A percentile compares a stretch with the other conserved stretches of the same genome.
phyloP scores from a whole-genome alignment of 495 filamentous ascomycete genomes.

The Rostrohypoxylon terebratum region DNA sequence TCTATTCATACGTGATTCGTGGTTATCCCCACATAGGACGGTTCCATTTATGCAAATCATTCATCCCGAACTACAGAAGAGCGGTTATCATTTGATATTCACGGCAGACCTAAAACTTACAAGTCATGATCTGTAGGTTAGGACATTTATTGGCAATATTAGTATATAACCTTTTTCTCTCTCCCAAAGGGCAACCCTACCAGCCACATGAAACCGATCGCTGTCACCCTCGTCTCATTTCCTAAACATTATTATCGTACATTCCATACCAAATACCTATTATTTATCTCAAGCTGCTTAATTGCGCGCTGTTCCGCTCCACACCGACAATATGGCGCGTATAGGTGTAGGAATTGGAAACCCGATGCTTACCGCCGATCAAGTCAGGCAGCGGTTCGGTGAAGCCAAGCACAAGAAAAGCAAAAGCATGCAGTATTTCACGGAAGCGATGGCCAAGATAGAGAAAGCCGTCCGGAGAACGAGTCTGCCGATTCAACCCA shows the following conservation, averaged over 20 bases:
- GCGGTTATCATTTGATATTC: background rate
- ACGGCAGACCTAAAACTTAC: background rate
- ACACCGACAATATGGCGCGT: background rate
- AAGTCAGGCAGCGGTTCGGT: slow-evolving; percentile 8
- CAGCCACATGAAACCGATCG: background rate
- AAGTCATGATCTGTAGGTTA: background rate
- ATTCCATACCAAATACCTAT: background rate
- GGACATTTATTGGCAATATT: background rate
- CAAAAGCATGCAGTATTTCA: background rate
- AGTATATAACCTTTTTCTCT: background rate
- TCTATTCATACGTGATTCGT: background rate
- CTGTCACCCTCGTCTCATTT: background rate
- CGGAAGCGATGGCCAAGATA: slow-evolving; percentile 6
- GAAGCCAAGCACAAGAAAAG: background rate
- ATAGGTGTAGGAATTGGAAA: background rate
- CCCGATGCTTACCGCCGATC: background rate
- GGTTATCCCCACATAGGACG: background rate
- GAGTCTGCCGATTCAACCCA: background rate
- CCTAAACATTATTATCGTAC: background rate
- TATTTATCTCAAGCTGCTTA: background rate
- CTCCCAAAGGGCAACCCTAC: background rate
- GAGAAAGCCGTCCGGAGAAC: background rate
- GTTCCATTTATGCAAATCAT: background rate
- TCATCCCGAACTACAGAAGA: background rate
- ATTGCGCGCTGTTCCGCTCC: background rate